Evolutionary conservation across 805 yeast species (phyloP).

Genomic region (Yamadazyma insecticola): DNA sequence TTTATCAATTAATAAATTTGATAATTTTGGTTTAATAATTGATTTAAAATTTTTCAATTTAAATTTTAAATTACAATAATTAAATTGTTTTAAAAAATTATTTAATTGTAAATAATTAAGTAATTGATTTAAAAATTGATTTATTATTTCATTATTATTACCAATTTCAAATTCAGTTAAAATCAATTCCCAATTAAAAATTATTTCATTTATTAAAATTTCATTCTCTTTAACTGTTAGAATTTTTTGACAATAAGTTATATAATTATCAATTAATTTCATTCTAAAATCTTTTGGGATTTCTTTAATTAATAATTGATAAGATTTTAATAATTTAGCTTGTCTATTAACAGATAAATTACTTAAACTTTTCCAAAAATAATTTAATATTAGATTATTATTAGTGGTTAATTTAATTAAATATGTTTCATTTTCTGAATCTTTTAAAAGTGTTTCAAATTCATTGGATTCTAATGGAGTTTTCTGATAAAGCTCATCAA

Average conservation of each 20-base stretch:
- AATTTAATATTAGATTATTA: background rate
- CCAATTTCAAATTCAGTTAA: constrained; percentile 2
- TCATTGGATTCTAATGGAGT: constrained; percentile 19
- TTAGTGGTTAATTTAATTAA: constrained; percentile 5
- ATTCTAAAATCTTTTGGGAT: no score
- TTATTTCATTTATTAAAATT: constrained; percentile 9
- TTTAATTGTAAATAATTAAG: constrained; percentile 6
- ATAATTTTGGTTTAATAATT: constrained; percentile 5
- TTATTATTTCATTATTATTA: constrained; percentile 6
- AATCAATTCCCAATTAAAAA: constrained; percentile 9
- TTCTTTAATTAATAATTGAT: constrained; percentile 4
- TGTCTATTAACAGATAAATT: constrained; percentile 10
- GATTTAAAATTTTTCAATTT: constrained; percentile 3
- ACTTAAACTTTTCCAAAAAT: constrained; percentile 9
- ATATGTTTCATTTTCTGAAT: constrained; percentile 10
- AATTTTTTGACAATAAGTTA: constrained; percentile 5
- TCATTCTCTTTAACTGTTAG: constrained; percentile 11
- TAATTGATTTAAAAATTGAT: constrained; percentile 5
- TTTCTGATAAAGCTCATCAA: constrained; percentile 21
- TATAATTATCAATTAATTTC: constrained; percentile 7
- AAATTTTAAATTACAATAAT: constrained; percentile 9
- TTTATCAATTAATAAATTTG: constrained; percentile 8
- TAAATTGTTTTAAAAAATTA: constrained; percentile 9
- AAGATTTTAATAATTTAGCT: constrained; percentile 8
- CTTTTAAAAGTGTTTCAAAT: constrained; percentile 21